phyloP scores from a whole-genome alignment of 2,329 filamentous ascomycete species.

The Colletotrichum tropicale region DNA sequence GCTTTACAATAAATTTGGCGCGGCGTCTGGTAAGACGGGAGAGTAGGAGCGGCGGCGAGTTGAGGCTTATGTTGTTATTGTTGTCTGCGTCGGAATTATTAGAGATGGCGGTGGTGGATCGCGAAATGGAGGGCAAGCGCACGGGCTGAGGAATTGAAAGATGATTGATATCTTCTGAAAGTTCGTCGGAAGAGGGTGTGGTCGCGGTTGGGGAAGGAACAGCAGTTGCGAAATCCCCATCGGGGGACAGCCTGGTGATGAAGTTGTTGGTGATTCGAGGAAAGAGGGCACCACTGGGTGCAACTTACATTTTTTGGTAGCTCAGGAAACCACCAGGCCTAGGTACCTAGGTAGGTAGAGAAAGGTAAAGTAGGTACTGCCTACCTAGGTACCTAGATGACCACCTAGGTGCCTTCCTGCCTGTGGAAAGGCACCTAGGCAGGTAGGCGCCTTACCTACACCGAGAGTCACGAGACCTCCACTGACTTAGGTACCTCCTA shows the following conservation, averaged over 20 bases:
- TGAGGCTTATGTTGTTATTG: background rate
- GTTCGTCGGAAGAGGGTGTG: background rate
- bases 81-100: background rate
- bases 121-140: background rate
- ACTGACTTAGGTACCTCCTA: too few relatives aligned
- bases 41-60: background rate
- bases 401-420: background rate
- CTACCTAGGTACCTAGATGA: too few relatives aligned
- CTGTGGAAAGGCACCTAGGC: background rate
- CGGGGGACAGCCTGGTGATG: background rate
- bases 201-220: background rate
- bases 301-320: background rate
- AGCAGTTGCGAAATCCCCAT: background rate
- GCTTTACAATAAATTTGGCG: constrained; percentile 2
- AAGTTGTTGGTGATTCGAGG: background rate
- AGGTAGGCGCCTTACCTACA: background rate
- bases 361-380: background rate
- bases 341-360: background rate
- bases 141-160: background rate
- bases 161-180: background rate
- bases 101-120: background rate
- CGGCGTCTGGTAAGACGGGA: background rate
- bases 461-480: too few relatives aligned
- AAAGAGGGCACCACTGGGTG: background rate
- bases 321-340: background rate